Base-by-base conservation (phyloP, 495 filamentous ascomycete species). In the Aspergillus panamensis region DNA sequence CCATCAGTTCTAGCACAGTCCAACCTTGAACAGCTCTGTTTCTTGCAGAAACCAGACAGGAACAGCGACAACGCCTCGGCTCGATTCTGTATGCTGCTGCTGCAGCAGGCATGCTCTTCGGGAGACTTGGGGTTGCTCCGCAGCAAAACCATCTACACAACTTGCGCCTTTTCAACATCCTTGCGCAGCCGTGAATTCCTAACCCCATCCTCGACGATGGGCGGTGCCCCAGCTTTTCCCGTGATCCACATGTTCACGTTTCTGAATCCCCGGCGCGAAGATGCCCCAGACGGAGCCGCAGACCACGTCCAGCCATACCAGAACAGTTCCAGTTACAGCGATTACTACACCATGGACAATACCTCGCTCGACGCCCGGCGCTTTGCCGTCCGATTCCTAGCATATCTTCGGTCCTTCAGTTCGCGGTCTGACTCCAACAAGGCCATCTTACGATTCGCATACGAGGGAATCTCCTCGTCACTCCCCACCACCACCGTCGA, bases 391-490 rank as follows among this genome's bases (percentile, higher is more conserved):
- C 62, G 57, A 44, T 64, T 64, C 37, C 43, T 64, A 17, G 19
- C 12, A 47, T 64, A 64, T 49, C 62, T 61, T 51, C 39, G 53
- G 6, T 53, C 62, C 45, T 21, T 64, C 8, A 57, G 57, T 29
- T 39, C 57, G 53, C 49, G 35, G n/a, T 54, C 39, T 13, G 57
- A 64, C 48, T 54, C 39, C n/a, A 53, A 64, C 53, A 51, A 64
- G 47, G 62, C 57, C 42, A 60, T 64, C 57, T 60, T 64, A 37
- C 62, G 57, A 60, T 40, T 64, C 8, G 57, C 62, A 53, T 54
- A 51, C 43, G 14, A 50, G 35, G 57, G 43, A 32, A 43, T n/a
- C 49, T 58, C 19, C 49, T 58, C 57, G 45, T 55, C 58, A 31
- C 37, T 53, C 48, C 16, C 39, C 37, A 44, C n/a, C 43, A 32